phyloP scores from a whole-genome alignment of 352 stramenopile genomes.

The Phytophthora pluvialis region DNA sequence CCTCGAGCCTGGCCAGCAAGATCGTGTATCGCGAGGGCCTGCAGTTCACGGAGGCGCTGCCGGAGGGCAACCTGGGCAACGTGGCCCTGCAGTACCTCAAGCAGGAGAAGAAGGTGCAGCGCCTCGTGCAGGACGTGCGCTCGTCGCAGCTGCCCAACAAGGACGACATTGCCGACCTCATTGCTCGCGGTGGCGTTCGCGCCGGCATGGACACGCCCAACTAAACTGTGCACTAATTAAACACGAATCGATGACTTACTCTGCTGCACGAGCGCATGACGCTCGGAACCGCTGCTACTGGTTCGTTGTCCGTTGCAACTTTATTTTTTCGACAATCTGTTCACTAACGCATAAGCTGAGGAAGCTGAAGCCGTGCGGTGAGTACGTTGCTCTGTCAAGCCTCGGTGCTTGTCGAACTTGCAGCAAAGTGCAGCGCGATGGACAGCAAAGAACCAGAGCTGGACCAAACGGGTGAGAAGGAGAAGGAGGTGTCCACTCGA shows the following conservation, averaged over 20 bases:
- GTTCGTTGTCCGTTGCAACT: conserved; percentile 27
- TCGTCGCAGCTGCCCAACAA: conserved; percentile 58
- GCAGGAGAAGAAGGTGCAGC: conserved; percentile 94
- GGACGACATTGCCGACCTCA: conserved; percentile 78
- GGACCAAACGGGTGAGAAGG: conserved; percentile 14
- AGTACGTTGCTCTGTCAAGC: not conserved
- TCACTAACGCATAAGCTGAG: conserved; percentile 1
- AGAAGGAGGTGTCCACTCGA: conserved; percentile 21
- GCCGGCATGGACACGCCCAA: conserved; percentile 51
- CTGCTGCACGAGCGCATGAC: conserved; percentile 7
- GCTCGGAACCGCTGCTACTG: conserved; percentile 5
- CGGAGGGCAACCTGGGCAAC: conserved; percentile 89
- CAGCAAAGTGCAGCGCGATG: conserved; percentile 14
- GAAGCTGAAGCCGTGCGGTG: not conserved
- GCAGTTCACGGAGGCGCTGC: conserved; percentile 95
- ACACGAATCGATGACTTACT: conserved; percentile 24
- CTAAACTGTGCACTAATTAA: conserved; percentile 23
- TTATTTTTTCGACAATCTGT: conserved; percentile 24
- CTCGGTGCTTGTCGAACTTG: not conserved
- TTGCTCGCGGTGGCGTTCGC: conserved; percentile 77
- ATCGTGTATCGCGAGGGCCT: conserved; percentile 98
- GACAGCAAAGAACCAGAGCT: conserved; percentile 23
- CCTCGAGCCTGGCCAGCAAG: conserved; percentile 95
- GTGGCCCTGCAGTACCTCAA: conserved; percentile 95
- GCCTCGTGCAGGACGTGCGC: conserved; percentile 78